Evolutionary conservation across 2,329 filamentous ascomycete genomes (phyloP).

Genomic region (Xylariaceae sp.): DNA sequence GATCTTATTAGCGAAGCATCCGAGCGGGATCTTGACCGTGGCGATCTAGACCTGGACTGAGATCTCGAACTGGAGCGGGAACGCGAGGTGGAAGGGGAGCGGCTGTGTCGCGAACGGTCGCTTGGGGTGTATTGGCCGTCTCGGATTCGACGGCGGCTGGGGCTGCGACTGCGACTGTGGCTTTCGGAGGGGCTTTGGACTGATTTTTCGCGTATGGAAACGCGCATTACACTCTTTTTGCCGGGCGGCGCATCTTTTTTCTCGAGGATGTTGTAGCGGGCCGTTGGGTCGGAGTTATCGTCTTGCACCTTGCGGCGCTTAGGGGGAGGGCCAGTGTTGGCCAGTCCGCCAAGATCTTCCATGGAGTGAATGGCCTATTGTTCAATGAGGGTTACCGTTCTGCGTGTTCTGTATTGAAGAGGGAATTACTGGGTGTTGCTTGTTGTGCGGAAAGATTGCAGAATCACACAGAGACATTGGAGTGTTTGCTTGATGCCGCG

Average conservation of each 20-base stretch:
- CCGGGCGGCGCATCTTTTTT: slow-evolving; percentile 29
- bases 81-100: slow-evolving; percentile 26
- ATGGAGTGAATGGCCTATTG: too few species aligned
- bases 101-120: slow-evolving; percentile 29
- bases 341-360: slow-evolving; percentile 28
- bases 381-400: too few species aligned
- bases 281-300: slow-evolving; percentile 39
- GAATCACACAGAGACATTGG: too few species aligned
- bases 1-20: slow-evolving; percentile 18
- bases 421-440: too few species aligned
- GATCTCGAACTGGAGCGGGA: slow-evolving; percentile 14
- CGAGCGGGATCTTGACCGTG: slow-evolving; percentile 19
- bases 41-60: slow-evolving; percentile 19
- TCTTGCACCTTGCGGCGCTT: slow-evolving; percentile 42
- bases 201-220: slow-evolving; percentile 32
- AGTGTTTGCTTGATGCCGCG: too few species aligned
- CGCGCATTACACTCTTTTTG: slow-evolving; percentile 22
- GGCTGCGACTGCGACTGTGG: slow-evolving; percentile 26
- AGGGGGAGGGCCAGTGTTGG: slow-evolving; percentile 34
- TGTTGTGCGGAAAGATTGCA: too few species aligned
- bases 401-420: too few species aligned
- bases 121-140: slow-evolving; percentile 31
- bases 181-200: slow-evolving; percentile 25
- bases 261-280: slow-evolving; percentile 45
- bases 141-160: slow-evolving; percentile 24